Base-by-base conservation (phyloP, 2,329 filamentous ascomycete species). In the Alternaria metachromatica region DNA sequence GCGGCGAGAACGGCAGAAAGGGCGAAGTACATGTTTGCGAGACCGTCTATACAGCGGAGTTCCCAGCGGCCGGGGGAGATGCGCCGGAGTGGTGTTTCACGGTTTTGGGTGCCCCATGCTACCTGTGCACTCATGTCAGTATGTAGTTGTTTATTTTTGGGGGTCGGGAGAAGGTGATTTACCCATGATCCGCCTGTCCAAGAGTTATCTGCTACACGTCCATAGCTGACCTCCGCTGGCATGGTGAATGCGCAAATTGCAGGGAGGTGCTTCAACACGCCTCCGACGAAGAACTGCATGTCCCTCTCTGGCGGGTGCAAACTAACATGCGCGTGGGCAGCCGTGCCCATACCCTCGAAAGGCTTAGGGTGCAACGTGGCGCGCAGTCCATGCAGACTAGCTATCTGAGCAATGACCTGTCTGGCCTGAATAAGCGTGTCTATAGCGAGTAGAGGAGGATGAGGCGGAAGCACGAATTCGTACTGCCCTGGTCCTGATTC, bases 61-160 rank as follows among this genome's bases (percentile, higher is more conserved):
- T 96, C 93, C 90, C 92, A 96, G 73, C 93, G 90, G 20, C 87
- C 88, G 3, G 78, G 81, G 4, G 82, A 82, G 51, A 93, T 86
- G 75, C 90, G 89, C 12, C 92, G 87, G 10, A 96, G 82, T 0
- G 92, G 90, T 5, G 88, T 84, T 81, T 95, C 92, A 18, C 91
- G 88, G 77, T 96, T 96, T 80, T 96, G 89, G 5, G 88, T 91
- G 12, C 93, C 93, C 92, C 92, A 96, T 0, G 90, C 82, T 0
- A 94, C 87, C 89, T 90, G 94, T 8, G 89, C 87, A 0, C 92
- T 13, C 6, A 3, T 55, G 20, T 59, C 1, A 51, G 25, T 25
- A 37, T 18, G 33, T 3, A 3, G 9, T 8, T 21, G n/a, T 43
- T 21, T 45, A 15, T 12, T 15, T 37, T 33, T 46, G 26, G 13